Evolutionary conservation across 106 monocot species (phyloP), one percentile per base, ranked within the genome.

Genomic region (Allium sativum): DNA sequence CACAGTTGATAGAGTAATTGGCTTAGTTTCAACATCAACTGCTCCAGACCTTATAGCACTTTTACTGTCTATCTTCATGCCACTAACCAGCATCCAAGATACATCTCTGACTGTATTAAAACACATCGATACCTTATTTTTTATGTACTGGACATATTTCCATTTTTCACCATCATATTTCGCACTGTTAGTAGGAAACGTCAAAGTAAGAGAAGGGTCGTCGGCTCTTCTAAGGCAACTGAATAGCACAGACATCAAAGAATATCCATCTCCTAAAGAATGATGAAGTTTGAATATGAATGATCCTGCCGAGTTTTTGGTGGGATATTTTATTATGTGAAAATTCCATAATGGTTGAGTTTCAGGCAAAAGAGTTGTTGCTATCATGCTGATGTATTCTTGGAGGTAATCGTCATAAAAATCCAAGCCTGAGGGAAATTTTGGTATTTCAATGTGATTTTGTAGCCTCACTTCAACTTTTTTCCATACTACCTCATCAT

Each of bases 211-310:
- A 0, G 77, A 80, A 7, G 84, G 88, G 57, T 88, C 65, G 21
- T 88, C 88, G 1, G 77, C 83, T 17, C 88, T 57, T 51, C 65
- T 21, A 0, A 84, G 16, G 63, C 77, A 80, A 10, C 74, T 80
- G 66, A 88, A 88, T 52, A 88, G 74, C 1, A 80, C 83, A 1
- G 80, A 65, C 80, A 84, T 84, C 62, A 88, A 81, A 11, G 88
- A 84, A 66, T 70, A 84, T 12, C 88, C 88, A n/a, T 88, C 88
- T 10, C 88, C 88, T 1, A 88, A 72, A 0, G 88, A 70, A 42
- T 88, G 88, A 68, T 88, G 88, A 41, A 88, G 80, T 80, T 76
- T 80, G 80, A 84, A 88, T 19, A 88, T 72, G 11, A 81, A 14
- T n/a, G 75, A 68, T 1, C 81, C 88, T 22, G 40, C 66, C 9